A percentile compares a stretch with the other conserved stretches of the same genome.
Evolutionary conservation across 2,329 filamentous ascomycete genomes (phyloP).

Genomic region (Fonsecaea nubica): DNA sequence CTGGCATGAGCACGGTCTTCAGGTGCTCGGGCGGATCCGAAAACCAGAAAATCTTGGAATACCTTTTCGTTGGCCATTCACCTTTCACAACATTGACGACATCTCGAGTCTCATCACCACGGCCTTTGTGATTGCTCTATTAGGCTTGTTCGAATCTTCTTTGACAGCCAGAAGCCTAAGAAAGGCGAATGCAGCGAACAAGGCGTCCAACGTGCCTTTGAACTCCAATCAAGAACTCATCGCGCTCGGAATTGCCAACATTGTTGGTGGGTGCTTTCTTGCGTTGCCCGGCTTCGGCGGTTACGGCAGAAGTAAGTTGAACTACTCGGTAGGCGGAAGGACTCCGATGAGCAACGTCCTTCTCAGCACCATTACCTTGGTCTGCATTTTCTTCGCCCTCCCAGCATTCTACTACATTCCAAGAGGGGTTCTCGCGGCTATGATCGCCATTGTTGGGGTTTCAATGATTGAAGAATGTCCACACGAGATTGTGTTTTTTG

Average conservation of each 20-base stretch:
- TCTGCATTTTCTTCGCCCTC: constrained; percentile 10
- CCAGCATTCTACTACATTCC: constrained; percentile 22
- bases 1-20: constrained; percentile 16
- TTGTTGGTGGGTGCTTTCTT: constrained; percentile 15
- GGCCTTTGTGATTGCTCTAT: constrained; percentile 12
- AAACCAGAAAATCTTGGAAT: constrained; percentile 11
- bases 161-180: constrained; percentile 19
- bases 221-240: constrained; percentile 17
- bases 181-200: not conserved
- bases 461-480: constrained; percentile 24
- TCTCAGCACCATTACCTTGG: constrained; percentile 10
- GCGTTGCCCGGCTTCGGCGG: constrained; percentile 15
- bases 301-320: constrained; percentile 19
- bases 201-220: not conserved
- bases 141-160: constrained; percentile 22
- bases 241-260: constrained; percentile 16
- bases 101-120: constrained; percentile 16
- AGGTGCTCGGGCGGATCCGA: constrained; percentile 18
- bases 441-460: constrained; percentile 18
- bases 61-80: constrained; percentile 21
- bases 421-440: constrained; percentile 14
- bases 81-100: constrained; percentile 4
- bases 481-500: constrained; percentile 16
- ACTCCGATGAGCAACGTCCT: constrained; percentile 20
- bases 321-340: constrained; percentile 18